Evolutionary conservation across 805 yeast species (phyloP).

Genomic region (Yamadazyma sp.): DNA sequence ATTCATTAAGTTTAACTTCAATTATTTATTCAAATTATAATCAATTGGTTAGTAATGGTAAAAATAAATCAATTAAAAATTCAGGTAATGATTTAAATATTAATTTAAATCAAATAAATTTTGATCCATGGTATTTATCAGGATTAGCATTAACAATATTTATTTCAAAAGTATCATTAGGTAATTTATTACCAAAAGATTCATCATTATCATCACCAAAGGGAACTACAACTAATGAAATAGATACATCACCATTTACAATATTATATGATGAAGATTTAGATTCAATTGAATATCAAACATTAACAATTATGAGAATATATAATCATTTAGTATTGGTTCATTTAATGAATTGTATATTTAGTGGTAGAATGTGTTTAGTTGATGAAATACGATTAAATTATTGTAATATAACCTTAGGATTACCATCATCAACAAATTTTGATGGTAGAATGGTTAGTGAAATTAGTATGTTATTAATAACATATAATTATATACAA

Average conservation of each 20-base stretch:
- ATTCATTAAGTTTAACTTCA: slow-evolving; percentile 59
- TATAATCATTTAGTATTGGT: slow-evolving; percentile 71
- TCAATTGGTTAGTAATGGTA: too few relatives aligned
- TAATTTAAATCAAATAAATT: slow-evolving; percentile 35
- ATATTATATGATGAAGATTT: slow-evolving; percentile 30
- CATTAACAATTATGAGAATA: slow-evolving; percentile 55
- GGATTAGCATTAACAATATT: slow-evolving; percentile 65
- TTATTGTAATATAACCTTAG: slow-evolving; percentile 55
- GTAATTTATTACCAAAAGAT: slow-evolving; percentile 27
- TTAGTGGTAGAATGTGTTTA: slow-evolving; percentile 63
- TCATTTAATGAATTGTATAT: slow-evolving; percentile 63
- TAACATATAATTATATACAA: slow-evolving; percentile 58
- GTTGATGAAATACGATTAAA: slow-evolving; percentile 59
- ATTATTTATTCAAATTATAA: slow-evolving; percentile 17
- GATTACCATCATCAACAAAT: slow-evolving; percentile 60
- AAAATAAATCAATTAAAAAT: background rate
- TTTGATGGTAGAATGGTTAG: slow-evolving; percentile 83
- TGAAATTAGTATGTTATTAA: slow-evolving; percentile 60
- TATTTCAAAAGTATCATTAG: slow-evolving; percentile 48
- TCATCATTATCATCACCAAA: background rate
- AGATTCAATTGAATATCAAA: slow-evolving; percentile 44
- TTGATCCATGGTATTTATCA: slow-evolving; percentile 72
- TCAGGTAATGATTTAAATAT: slow-evolving; percentile 7
- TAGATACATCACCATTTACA: slow-evolving; percentile 20
- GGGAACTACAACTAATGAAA: too few relatives aligned